Evolutionary conservation across 192 early-diverging fungal genomes (phyloP), one percentile per base, ranked within the genome.

Genomic region (Haplosporangium gracile): DNA sequence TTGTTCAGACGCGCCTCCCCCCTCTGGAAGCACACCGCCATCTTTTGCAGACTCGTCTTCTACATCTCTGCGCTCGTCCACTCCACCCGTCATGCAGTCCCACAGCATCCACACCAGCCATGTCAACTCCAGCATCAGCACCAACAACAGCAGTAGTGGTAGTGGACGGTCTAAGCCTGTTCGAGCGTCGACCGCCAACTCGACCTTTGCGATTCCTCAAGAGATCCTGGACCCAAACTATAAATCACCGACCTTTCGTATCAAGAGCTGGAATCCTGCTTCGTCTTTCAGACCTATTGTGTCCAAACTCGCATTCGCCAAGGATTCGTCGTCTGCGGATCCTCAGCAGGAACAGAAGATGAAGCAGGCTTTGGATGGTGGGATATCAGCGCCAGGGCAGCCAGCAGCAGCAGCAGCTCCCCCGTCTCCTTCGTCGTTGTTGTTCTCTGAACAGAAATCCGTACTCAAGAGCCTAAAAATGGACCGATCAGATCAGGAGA

Each of bases 211-310:
- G 39, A 86, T 86, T 32, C 84, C 84, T n/a, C 84, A 81, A 68
- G 84, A 86, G 72, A 86, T 86, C 20, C 29, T 86, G 76, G 84
- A 86, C 38, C 84, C 84, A 0, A 80, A 43, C 22, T 86, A 86
- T 40, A 70, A 70, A 26, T 81, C 84, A 5, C 84, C 84, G 0
- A 74, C 84, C 7, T 86, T 86, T 24, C 40, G 79, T 8, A 86
- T 86, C 79, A 86, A 86, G 72, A 86, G 79, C 72, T 86, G 84
- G 84, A 81, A 55, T 29, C 84, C 84, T 0, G 71, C 81, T 6
- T 43, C 79, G 5, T 36, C 84, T 6, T 32, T 34, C 1, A 22
- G 0, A 29, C 36, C 72, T 10, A 32, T 29, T 6, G 45, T 34
- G 39, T 24, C 68, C 3, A 40, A 15, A 76, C 39, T 43, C 45